A percentile compares a stretch with the other conserved stretches of the same genome.
Conservation (phyloP, 148 eudicot species). For the Suaeda aralocaspica region DNA sequence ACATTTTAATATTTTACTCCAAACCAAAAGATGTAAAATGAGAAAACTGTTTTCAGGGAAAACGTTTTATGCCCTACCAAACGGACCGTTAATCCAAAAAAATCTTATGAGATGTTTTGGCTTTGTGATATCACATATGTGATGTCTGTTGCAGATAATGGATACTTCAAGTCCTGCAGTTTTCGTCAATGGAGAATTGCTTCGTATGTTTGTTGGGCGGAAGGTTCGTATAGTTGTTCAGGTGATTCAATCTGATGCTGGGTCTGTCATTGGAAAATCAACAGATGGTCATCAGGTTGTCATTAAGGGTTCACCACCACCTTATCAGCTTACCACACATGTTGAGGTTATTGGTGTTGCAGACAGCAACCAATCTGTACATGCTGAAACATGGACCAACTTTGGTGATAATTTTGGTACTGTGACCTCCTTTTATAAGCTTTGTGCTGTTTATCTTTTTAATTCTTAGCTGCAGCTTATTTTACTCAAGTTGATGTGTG, state of each 20-base stretch:
- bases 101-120: neutral
- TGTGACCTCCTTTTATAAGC: neutral
- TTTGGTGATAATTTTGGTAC: constrained; percentile 77
- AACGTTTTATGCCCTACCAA: no score
- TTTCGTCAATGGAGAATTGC: constrained; percentile 68
- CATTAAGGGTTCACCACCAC: constrained; percentile 57
- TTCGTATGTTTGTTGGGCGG: constrained; percentile 63
- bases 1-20: no score
- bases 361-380: constrained; percentile 55
- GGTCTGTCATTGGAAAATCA: constrained; percentile 57
- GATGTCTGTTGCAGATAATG: constrained; percentile 44
- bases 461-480: neutral
- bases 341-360: constrained; percentile 97
- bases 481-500: neutral
- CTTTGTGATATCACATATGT: neutral
- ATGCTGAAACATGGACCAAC: constrained; percentile 62
- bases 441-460: neutral
- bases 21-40: no score
- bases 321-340: constrained; percentile 44
- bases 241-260: constrained; percentile 57
- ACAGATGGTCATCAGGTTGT: constrained; percentile 77
- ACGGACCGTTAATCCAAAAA: no score
- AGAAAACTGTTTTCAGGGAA: no score
- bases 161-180: constrained; percentile 87
- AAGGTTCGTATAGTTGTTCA: constrained; percentile 76